phyloP scores from a whole-genome alignment of 176 grass and related monocot genomes.

The Cenchrus fungigraminus region DNA sequence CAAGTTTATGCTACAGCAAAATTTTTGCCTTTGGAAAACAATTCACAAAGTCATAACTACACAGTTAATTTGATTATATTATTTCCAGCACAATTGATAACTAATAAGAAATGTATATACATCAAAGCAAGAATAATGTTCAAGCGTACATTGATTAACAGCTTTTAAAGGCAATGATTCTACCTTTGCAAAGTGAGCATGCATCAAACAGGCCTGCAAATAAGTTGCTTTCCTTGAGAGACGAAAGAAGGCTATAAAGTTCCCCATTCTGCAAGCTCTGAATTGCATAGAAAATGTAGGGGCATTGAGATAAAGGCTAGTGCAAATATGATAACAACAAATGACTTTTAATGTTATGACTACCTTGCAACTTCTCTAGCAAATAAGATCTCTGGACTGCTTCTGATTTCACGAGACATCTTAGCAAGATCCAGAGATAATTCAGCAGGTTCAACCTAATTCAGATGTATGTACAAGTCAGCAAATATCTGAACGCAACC shows the following conservation, averaged over 20 bases:
- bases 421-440: constrained; percentile 94
- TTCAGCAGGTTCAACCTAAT: constrained; percentile 91
- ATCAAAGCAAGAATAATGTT: constrained; percentile 27
- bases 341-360: constrained; percentile 7
- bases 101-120: constrained; percentile 5
- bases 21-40: constrained; percentile 27
- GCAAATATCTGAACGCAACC: constrained; percentile 32
- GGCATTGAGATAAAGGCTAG: constrained; percentile 20
- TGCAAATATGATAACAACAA: constrained; percentile 2
- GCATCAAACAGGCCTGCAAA: constrained; percentile 96
- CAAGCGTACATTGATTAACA: constrained; percentile 27
- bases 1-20: background rate
- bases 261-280: constrained; percentile 83
- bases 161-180: background rate
- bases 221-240: constrained; percentile 91
- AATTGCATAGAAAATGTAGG: constrained; percentile 40
- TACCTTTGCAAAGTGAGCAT: constrained; percentile 98
- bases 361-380: constrained; percentile 93
- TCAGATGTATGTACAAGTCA: constrained; percentile 37
- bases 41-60: background rate
- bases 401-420: constrained; percentile 87
- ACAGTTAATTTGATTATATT: constrained; percentile 14
- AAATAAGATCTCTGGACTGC: constrained; percentile 77
- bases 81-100: constrained; percentile 24
- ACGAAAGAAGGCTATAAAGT: constrained; percentile 91